These are phyloP conservation scores for Stropharia rugosoannulata DNA, from an alignment of 768 basidiomycete species.

Conservation along the genomic window DNA sequence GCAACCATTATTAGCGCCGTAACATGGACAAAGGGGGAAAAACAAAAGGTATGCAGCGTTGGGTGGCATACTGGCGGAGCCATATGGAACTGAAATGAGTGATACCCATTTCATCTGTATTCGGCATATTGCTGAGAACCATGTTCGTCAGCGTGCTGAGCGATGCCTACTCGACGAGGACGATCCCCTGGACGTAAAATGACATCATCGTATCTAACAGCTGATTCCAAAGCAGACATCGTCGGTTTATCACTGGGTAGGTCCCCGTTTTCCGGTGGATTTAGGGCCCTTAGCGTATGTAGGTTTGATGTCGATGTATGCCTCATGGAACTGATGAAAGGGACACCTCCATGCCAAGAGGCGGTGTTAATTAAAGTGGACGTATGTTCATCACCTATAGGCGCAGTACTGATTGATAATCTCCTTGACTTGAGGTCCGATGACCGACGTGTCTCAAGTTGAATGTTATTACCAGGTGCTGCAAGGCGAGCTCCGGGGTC, in stretches of 20 bases:
- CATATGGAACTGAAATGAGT: no score
- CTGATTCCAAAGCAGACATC: background rate
- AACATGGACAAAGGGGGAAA: no score
- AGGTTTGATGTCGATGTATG: constrained; percentile 17
- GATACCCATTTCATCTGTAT: no score
- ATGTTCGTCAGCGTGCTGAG: no score
- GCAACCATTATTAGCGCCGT: no score
- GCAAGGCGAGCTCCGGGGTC: background rate
- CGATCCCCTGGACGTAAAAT: background rate
- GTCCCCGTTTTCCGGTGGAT: background rate
- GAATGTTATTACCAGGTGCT: background rate
- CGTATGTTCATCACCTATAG: background rate
- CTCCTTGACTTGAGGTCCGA: background rate
- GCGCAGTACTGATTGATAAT: background rate
- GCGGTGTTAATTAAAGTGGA: background rate
- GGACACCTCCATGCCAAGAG: constrained; percentile 9
- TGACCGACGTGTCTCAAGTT: background rate
- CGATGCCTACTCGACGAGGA: no score
- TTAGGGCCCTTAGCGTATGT: background rate
- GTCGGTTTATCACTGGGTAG: background rate
- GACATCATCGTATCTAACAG: background rate
- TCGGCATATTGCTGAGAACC: no score
- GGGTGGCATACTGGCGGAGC: no score
- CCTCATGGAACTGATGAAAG: constrained; percentile 18
- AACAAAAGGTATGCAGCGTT: no score